Percentiles rank a stretch among this genome's conserved stretches.
Evolutionary conservation across 2,329 filamentous ascomycete genomes (phyloP).

Genomic region (Botrytis pseudocinerea): DNA sequence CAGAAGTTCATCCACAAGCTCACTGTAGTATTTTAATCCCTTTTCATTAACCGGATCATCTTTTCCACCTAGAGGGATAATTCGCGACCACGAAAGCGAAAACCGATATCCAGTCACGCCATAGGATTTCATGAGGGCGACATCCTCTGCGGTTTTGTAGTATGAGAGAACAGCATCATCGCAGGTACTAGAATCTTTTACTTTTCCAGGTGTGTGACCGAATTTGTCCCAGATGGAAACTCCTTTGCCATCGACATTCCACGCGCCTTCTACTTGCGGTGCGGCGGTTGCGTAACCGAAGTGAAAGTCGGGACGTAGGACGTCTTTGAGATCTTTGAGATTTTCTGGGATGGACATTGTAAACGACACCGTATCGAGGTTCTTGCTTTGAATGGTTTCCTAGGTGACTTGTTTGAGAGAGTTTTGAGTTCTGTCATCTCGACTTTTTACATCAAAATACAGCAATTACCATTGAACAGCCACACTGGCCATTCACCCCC

Average conservation of each 20-base stretch:
- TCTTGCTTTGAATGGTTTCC: background rate
- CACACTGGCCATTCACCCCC: background rate
- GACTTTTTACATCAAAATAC: background rate
- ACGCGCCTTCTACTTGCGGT: constrained; percentile 82
- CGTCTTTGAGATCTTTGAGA: constrained; percentile 47
- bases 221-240: constrained; percentile 87
- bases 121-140: constrained; percentile 70
- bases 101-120: constrained; percentile 77
- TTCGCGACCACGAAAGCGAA: constrained; percentile 78
- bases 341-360: constrained; percentile 18
- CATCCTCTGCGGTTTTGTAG: constrained; percentile 72
- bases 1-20: constrained; percentile 74
- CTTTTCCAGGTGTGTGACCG: constrained; percentile 75
- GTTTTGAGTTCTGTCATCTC: background rate
- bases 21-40: constrained; percentile 73
- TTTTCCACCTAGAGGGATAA: constrained; percentile 79
- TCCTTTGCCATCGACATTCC: constrained; percentile 71
- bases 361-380: background rate
- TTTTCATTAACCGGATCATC: constrained; percentile 77
- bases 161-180: constrained; percentile 82
- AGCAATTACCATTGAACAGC: no score
- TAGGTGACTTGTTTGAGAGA: background rate
- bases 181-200: constrained; percentile 72
- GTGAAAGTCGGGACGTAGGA: constrained; percentile 65
- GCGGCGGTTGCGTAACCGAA: constrained; percentile 79